Evolutionary conservation across 495 filamentous ascomycete species (phyloP).

Genomic region (Xylaria castorea): DNA sequence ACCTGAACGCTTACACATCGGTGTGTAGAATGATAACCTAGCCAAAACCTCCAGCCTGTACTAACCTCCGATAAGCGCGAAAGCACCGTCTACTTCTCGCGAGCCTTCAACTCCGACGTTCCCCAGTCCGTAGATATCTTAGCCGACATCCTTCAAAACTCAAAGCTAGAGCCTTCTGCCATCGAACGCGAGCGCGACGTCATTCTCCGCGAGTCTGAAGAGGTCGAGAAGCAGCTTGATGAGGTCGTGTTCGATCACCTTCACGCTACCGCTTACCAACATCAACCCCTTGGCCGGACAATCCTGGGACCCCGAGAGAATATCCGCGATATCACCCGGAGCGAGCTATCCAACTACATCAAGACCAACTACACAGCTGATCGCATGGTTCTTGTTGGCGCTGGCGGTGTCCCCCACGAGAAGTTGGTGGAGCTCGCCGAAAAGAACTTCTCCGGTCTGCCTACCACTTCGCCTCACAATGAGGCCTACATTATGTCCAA

Average conservation of each 20-base stretch:
- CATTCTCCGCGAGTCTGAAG: conserved; percentile 97
- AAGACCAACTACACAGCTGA: conserved; percentile 99
- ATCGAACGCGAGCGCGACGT: conserved; percentile 98
- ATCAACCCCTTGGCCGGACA: conserved; percentile 94
- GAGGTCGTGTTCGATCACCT: conserved; percentile 99
- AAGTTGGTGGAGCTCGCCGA: conserved; percentile 94
- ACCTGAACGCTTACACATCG: conserved; percentile 99
- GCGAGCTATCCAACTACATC: conserved; percentile 93
- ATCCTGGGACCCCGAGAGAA: conserved; percentile 98
- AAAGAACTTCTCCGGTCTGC: conserved; percentile 86
- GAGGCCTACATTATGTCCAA: conserved; percentile 78
- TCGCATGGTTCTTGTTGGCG: conserved; percentile 97
- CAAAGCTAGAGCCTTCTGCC: conserved; percentile 88
- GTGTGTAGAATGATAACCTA: conserved; percentile 62
- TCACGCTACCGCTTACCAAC: conserved; percentile 96
- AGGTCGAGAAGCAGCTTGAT: conserved; percentile 99
- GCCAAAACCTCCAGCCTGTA: conserved; percentile 27
- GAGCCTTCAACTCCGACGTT: conserved; percentile 97
- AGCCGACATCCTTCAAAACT: conserved; percentile 98
- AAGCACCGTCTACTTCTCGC: conserved; percentile 99
- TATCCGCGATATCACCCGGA: conserved; percentile 91
- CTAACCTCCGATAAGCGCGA: conserved; percentile 72
- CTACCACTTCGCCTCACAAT: conserved; percentile 72
- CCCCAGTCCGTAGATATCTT: conserved; percentile 96
- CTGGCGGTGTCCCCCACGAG: conserved; percentile 92